phyloP scores from a whole-genome alignment of 2,329 filamentous ascomycete genomes.

The Blastomyces gilchristii region DNA sequence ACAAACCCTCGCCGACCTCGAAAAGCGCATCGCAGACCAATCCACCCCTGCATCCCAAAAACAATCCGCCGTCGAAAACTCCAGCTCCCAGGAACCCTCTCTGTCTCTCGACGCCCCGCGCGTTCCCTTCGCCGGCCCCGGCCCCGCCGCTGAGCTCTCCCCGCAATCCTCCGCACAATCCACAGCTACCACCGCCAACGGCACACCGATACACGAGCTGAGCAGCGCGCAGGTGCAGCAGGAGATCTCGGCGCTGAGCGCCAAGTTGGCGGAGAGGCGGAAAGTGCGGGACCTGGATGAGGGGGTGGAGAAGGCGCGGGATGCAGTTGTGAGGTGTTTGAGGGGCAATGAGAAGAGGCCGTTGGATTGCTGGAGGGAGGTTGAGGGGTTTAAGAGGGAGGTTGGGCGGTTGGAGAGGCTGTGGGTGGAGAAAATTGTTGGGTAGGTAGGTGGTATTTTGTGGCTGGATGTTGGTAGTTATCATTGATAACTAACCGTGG shows the following conservation, averaged over 20 bases:
- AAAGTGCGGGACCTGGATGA: slow-evolving; percentile 56
- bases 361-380: slow-evolving; percentile 89
- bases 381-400: slow-evolving; percentile 80
- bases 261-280: slow-evolving; percentile 52
- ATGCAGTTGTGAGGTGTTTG: slow-evolving; percentile 69
- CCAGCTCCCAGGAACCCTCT: slow-evolving; percentile 13
- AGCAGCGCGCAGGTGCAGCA: slow-evolving; percentile 43
- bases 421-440: slow-evolving; percentile 71
- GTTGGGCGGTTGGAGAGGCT: slow-evolving; percentile 74
- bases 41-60: slow-evolving; percentile 16
- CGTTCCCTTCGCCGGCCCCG: slow-evolving; percentile 34
- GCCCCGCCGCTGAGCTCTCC: slow-evolving; percentile 17
- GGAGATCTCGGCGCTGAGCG: slow-evolving; percentile 48
- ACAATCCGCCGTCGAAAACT: slow-evolving; percentile 15
- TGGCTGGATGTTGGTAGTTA: neutral
- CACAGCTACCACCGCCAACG: slow-evolving; percentile 16
- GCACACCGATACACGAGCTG: slow-evolving; percentile 21
- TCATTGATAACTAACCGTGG: neutral
- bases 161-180: slow-evolving; percentile 7
- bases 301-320: slow-evolving; percentile 61
- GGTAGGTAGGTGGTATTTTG: slow-evolving; percentile 19
- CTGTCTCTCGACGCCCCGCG: slow-evolving; percentile 31
- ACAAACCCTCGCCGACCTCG: slow-evolving; percentile 57
- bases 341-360: slow-evolving; percentile 75
- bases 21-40: slow-evolving; percentile 43